These are phyloP conservation scores for Dioscorea zingiberensis DNA, from an alignment of 106 monocot species.

Conservation along the genomic window DNA sequence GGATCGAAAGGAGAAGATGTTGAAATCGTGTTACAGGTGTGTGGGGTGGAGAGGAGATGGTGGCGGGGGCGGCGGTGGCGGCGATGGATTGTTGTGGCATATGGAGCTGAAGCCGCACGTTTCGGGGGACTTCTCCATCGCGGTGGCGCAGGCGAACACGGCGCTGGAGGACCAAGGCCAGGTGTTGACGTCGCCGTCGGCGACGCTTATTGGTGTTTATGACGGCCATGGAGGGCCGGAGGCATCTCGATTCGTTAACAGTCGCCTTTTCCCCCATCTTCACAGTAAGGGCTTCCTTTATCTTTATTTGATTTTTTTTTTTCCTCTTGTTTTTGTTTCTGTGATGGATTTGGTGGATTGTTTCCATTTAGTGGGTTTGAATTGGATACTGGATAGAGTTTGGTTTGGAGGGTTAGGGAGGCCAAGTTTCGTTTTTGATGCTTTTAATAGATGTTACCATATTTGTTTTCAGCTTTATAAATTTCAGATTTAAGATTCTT, in stretches of 20 bases:
- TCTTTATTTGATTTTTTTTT: no score
- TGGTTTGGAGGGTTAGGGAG: no score
- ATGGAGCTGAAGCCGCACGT: constrained; percentile 45
- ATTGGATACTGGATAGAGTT: no score
- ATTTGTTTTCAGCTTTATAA: background rate
- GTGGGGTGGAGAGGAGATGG: constrained; percentile 9
- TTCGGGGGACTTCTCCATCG: constrained; percentile 52
- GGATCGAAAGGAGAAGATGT: background rate
- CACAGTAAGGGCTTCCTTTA: constrained; percentile 19
- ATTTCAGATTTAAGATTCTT: background rate
- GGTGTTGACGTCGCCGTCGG: constrained; percentile 34
- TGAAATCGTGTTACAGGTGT: constrained; percentile 10
- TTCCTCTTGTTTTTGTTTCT: no score
- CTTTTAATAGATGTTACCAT: background rate
- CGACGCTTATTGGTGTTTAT: constrained; percentile 47
- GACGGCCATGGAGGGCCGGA: constrained; percentile 62
- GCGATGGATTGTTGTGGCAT: constrained; percentile 39
- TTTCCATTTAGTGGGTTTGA: no score
- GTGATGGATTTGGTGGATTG: no score
- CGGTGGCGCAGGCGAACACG: constrained; percentile 42
- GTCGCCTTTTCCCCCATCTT: constrained; percentile 33
- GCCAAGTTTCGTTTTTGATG: background rate
- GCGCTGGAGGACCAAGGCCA: constrained; percentile 50
- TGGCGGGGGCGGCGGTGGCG: background rate
- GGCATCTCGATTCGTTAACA: constrained; percentile 48